phyloP scores from a whole-genome alignment of 169 alveolate species.

The Haemoproteus tartakovskyi region DNA sequence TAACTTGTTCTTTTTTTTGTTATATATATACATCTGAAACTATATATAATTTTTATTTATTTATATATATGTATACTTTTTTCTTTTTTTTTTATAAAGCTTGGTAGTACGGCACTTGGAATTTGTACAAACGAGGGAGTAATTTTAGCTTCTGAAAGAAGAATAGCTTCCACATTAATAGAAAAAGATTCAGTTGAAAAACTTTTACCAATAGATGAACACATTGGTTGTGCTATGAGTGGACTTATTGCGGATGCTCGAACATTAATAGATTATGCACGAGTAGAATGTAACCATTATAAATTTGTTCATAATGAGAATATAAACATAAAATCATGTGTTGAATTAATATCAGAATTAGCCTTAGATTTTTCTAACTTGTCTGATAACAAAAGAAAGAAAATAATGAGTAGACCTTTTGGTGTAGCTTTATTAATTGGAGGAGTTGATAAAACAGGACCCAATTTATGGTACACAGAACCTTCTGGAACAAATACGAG shows the following conservation, averaged over 20 bases:
- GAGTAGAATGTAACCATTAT: slow-evolving; percentile 96
- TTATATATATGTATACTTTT: background rate
- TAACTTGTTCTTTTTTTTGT: too few relatives aligned
- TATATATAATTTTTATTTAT: too few relatives aligned
- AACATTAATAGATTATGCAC: slow-evolving; percentile 96
- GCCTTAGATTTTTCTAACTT: slow-evolving; percentile 94
- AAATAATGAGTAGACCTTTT: slow-evolving; percentile 95
- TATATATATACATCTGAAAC: background rate
- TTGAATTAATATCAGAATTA: slow-evolving; percentile 90
- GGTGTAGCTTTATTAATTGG: slow-evolving; percentile 97
- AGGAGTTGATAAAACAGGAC: slow-evolving; percentile 95
- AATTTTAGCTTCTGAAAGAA: slow-evolving; percentile 94
- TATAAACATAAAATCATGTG: slow-evolving; percentile 88
- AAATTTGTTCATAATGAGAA: slow-evolving; percentile 93
- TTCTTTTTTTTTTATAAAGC: slow-evolving; percentile 47
- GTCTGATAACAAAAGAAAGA: slow-evolving; percentile 80
- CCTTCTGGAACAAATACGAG: slow-evolving; percentile 95
- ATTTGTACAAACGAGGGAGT: slow-evolving; percentile 95
- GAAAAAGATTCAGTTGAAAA: slow-evolving; percentile 93
- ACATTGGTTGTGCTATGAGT: slow-evolving; percentile 96
- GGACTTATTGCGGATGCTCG: slow-evolving; percentile 98
- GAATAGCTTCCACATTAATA: slow-evolving; percentile 87
- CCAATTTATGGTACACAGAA: slow-evolving; percentile 94
- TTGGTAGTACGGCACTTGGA: slow-evolving; percentile 99
- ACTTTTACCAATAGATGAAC: slow-evolving; percentile 92